Conservation (phyloP, 441 rosid species). For the Theobroma grandiflorum region DNA sequence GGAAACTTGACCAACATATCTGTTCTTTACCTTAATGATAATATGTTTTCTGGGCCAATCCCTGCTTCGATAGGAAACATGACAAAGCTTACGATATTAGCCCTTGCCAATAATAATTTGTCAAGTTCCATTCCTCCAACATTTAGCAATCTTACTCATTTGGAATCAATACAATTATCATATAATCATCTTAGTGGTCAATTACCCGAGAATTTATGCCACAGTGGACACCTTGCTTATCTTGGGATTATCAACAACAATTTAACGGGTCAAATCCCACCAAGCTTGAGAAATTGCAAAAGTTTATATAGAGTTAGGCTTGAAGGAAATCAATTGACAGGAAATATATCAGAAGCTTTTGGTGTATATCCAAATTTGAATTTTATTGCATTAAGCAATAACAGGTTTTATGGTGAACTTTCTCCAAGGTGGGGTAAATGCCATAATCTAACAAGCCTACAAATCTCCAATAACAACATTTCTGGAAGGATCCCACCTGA, state of each 20-base stretch:
- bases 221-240: constrained; percentile 15
- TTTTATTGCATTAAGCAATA: constrained; percentile 34
- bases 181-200: constrained; percentile 30
- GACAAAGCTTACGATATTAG: constrained; percentile 23
- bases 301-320: constrained; percentile 51
- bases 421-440: background rate
- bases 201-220: constrained; percentile 12
- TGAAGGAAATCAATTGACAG: constrained; percentile 41
- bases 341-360: constrained; percentile 18
- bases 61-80: constrained; percentile 32
- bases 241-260: constrained; percentile 34
- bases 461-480: constrained; percentile 26
- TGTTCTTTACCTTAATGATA: too few relatives aligned
- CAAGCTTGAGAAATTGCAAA: constrained; percentile 57
- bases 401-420: background rate
- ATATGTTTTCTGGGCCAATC: background rate
- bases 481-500: constrained; percentile 8
- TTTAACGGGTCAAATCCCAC: constrained; percentile 54
- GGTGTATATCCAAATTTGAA: constrained; percentile 29
- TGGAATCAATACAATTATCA: background rate
- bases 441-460: background rate
- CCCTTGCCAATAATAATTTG: constrained; percentile 31
- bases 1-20: background rate
- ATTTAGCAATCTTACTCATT: constrained; percentile 23
- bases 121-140: constrained; percentile 38